A percentile compares a stretch with the other conserved stretches of the same genome.
phyloP scores from a whole-genome alignment of 2,329 filamentous ascomycete genomes.

The Salinomyces thailandicus region DNA sequence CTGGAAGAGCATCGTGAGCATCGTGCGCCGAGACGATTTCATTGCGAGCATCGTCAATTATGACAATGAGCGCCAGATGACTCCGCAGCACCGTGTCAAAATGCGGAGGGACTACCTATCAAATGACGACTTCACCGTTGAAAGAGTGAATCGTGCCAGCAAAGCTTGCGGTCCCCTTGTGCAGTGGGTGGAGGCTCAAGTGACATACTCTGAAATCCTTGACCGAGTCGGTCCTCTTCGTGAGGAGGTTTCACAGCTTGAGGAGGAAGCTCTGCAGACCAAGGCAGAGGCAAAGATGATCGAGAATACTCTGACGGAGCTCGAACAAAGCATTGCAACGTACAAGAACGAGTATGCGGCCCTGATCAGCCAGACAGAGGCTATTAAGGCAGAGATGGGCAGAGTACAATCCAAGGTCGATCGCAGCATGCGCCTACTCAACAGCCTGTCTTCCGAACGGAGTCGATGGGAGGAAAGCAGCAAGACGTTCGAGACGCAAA shows the following conservation, averaged over 20 bases:
- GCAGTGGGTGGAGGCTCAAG: slow-evolving; percentile 93
- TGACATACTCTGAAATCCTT: slow-evolving; percentile 94
- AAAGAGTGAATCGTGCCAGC: slow-evolving; percentile 89
- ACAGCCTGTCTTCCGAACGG: slow-evolving; percentile 89
- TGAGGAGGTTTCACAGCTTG: slow-evolving; percentile 76
- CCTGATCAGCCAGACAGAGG: slow-evolving; percentile 91
- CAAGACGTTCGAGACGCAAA: slow-evolving; percentile 96
- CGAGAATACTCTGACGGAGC: slow-evolving; percentile 69
- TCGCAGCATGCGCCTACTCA: slow-evolving; percentile 83
- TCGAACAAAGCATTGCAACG: slow-evolving; percentile 82
- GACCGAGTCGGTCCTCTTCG: slow-evolving; percentile 87
- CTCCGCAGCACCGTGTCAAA: slow-evolving; percentile 63
- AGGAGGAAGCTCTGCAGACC: slow-evolving; percentile 81
- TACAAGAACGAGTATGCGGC: slow-evolving; percentile 96
- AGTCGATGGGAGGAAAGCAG: slow-evolving; percentile 93
- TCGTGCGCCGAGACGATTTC: slow-evolving; percentile 88
- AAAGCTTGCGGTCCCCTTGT: slow-evolving; percentile 95
- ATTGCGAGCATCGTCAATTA: slow-evolving; percentile 97
- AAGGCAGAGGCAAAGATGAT: slow-evolving; percentile 90
- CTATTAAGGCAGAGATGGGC: slow-evolving; percentile 94
- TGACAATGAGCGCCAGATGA: slow-evolving; percentile 94
- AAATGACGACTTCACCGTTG: slow-evolving; percentile 90
- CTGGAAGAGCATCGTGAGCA: slow-evolving; percentile 84
- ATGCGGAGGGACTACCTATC: slow-evolving; percentile 90
- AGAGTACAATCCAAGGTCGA: slow-evolving; percentile 97